Percentiles rank a stretch among this genome's conserved stretches.
These are phyloP conservation scores for Turnera subulata DNA, from an alignment of 345 rosid genomes.

Conservation along the genomic window DNA sequence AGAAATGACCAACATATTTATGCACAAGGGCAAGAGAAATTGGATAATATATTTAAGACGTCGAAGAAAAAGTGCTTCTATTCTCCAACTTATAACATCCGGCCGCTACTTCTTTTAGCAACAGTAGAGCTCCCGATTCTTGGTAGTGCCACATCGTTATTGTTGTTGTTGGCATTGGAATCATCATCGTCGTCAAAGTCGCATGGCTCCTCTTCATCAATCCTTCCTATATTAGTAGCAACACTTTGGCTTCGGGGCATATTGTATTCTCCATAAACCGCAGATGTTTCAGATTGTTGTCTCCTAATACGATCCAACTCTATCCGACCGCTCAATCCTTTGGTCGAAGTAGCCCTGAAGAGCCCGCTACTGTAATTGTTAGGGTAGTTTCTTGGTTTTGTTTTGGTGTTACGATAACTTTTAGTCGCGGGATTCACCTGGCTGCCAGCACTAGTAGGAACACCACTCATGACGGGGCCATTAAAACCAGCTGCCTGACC, in stretches of 20 bases:
- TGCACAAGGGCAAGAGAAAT: neutral
- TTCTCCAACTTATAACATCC: constrained; percentile 6
- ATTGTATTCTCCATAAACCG: constrained; percentile 1
- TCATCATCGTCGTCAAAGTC: constrained; percentile 47
- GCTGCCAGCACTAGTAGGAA: constrained; percentile 35
- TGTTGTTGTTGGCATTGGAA: constrained; percentile 2
- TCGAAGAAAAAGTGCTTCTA: neutral
- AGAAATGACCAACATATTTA: too few species aligned
- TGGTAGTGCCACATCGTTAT: constrained; percentile 7
- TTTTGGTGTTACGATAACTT: constrained; percentile 43
- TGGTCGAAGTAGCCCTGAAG: constrained; percentile 43
- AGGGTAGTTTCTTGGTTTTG: constrained; percentile 22
- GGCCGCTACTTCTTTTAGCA: constrained; percentile 11
- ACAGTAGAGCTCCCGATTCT: constrained; percentile 49
- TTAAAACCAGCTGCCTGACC: constrained; percentile 29
- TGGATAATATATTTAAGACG: too few species aligned
- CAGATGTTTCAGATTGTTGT: neutral
- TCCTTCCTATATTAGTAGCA: constrained; percentile 51
- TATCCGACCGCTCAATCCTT: constrained; percentile 12
- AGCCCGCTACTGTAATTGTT: constrained; percentile 48
- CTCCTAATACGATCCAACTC: neutral
- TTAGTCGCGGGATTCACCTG: constrained; percentile 36
- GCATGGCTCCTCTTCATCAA: constrained; percentile 67
- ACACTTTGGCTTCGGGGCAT: constrained; percentile 39
- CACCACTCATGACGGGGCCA: constrained; percentile 37